Evolutionary conservation across 129 eudicot genomes (phyloP).

Genomic region (Arctium lappa): DNA sequence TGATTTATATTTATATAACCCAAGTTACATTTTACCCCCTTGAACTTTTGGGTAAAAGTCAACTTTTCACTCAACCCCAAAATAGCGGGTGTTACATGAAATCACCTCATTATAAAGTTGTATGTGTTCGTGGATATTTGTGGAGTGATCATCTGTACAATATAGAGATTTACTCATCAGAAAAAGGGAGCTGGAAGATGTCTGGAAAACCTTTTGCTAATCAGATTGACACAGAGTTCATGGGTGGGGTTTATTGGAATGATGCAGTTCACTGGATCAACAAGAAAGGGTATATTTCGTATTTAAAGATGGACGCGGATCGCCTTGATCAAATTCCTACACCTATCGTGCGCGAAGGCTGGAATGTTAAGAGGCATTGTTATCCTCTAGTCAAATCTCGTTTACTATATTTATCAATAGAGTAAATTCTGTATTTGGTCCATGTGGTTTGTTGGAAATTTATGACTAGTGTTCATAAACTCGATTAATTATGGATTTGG

Average conservation of each 20-base stretch:
- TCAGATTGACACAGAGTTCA: conserved; percentile 27
- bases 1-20: too few relatives aligned
- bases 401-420: not conserved
- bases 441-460: too few relatives aligned
- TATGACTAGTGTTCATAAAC: too few relatives aligned
- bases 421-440: too few relatives aligned
- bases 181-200: conserved; percentile 29
- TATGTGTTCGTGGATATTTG: conserved; percentile 22
- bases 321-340: conserved; percentile 20
- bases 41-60: too few relatives aligned
- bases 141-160: conserved; percentile 9
- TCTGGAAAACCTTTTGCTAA: conserved; percentile 20
- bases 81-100: conserved; percentile 38
- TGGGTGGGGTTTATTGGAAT: conserved; percentile 47
- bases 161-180: conserved; percentile 41
- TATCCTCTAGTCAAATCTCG: conserved; percentile 37
- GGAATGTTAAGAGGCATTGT: conserved; percentile 30
- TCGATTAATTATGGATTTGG: too few relatives aligned
- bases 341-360: conserved; percentile 18
- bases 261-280: conserved; percentile 46
- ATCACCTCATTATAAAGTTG: conserved; percentile 19
- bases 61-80: too few relatives aligned
- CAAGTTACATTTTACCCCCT: too few relatives aligned
- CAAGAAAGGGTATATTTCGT: conserved; percentile 16
- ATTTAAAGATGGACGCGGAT: conserved; percentile 33